A percentile compares a stretch with the other conserved stretches of the same genome.
phyloP scores from a whole-genome alignment of 2,329 filamentous ascomycete species.

The Paraphaeosphaeria minitans region DNA sequence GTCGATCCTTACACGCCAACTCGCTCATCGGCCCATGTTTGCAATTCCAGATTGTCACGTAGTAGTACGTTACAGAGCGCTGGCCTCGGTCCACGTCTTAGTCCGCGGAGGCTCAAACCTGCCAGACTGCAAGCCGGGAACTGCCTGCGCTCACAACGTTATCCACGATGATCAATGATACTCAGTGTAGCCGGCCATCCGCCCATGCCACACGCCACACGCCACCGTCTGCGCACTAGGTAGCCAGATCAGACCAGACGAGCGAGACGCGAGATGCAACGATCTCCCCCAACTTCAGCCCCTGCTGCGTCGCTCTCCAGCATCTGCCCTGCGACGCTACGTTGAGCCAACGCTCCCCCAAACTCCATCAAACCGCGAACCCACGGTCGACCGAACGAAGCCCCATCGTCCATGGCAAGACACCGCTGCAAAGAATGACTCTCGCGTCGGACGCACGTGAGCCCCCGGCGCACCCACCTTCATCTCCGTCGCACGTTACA shows the following conservation, averaged over 20 bases:
- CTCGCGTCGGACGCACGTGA: neutral
- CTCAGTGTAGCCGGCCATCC: neutral
- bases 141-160: neutral
- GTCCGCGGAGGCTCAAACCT: neutral
- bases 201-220: neutral
- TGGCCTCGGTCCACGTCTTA: neutral
- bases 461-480: neutral
- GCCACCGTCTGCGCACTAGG: neutral
- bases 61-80: neutral
- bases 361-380: neutral
- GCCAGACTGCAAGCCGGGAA: neutral
- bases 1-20: neutral
- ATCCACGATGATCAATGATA: neutral
- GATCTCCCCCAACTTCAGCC: constrained; percentile 5
- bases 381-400: neutral
- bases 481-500: constrained; percentile 1
- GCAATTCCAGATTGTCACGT: neutral
- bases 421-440: neutral
- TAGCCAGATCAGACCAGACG: neutral
- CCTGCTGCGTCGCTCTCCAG: neutral
- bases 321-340: neutral
- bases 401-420: neutral
- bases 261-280: neutral
- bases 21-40: neutral
- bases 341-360: neutral